Conservation (phyloP, 2,329 filamentous ascomycete species). For the Penicillium sp. region DNA sequence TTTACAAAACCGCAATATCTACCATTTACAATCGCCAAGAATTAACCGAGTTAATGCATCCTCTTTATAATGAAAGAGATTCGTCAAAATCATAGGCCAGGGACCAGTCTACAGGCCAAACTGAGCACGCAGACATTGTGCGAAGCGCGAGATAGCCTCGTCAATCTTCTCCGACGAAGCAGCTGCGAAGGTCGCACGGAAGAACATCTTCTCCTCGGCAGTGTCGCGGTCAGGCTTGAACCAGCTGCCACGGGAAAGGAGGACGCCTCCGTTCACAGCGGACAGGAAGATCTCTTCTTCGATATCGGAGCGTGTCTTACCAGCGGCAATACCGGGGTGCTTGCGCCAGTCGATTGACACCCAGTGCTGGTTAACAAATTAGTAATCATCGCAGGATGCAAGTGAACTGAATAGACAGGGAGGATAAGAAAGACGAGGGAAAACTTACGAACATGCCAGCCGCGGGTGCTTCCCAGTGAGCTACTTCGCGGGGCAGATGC, state of each 20-base stretch:
- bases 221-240: conserved; percentile 73
- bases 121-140: conserved; percentile 64
- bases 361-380: conserved; percentile 41
- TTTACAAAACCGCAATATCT: neutral
- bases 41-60: neutral
- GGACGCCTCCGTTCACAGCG: conserved; percentile 71
- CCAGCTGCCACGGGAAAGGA: conserved; percentile 85
- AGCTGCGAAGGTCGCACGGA: conserved; percentile 85
- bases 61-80: neutral
- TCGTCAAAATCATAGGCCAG: conserved; percentile 4
- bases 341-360: conserved; percentile 47
- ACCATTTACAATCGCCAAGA: neutral
- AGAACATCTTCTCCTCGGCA: conserved; percentile 66
- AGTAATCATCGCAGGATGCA: neutral
- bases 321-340: conserved; percentile 41
- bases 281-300: conserved; percentile 84
- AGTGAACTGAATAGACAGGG: neutral
- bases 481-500: conserved; percentile 69
- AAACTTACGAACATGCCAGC: conserved; percentile 91
- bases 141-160: conserved; percentile 72
- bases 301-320: conserved; percentile 49
- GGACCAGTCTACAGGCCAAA: conserved; percentile 48
- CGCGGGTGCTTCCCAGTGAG: conserved; percentile 73
- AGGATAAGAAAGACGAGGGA: neutral
- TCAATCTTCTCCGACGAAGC: conserved; percentile 69